phyloP scores from a whole-genome alignment of 73 alveolate species.

The Stentor coeruleus region DNA sequence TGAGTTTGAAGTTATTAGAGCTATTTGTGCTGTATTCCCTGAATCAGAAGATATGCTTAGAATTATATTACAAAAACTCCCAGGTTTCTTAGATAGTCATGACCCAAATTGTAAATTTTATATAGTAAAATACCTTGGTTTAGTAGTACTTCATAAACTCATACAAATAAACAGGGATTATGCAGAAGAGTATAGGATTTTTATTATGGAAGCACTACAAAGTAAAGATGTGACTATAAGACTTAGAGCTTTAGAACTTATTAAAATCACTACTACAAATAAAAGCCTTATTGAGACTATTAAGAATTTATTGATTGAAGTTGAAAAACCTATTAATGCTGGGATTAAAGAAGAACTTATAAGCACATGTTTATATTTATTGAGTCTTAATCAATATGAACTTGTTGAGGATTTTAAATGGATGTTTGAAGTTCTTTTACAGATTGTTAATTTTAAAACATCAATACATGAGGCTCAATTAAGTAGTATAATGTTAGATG shows the following conservation, averaged over 20 bases:
- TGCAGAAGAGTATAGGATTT: constrained; percentile 7
- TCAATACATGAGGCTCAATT: constrained; percentile 6
- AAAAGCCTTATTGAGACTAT: neutral
- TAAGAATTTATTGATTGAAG: neutral
- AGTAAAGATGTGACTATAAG: constrained; percentile 15
- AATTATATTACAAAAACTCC: neutral
- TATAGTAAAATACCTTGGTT: constrained; percentile 8
- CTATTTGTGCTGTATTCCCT: constrained; percentile 20
- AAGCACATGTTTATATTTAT: neutral
- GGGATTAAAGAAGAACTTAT: constrained; percentile 15
- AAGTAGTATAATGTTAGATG: constrained; percentile 13
- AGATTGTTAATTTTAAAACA: neutral
- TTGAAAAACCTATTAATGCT: neutral
- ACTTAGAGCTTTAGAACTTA: neutral
- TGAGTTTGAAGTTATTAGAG: constrained; percentile 47
- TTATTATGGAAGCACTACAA: constrained; percentile 15
- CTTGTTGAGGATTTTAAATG: neutral
- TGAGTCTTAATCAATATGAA: neutral
- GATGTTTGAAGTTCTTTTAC: neutral
- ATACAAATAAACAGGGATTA: neutral
- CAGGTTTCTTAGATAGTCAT: constrained; percentile 18
- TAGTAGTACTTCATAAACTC: neutral
- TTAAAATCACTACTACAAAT: neutral
- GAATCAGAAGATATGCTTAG: constrained; percentile 1
- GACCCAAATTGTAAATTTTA: constrained; percentile 23